Evolutionary conservation across 1,284 basidiomycete species (phyloP), one percentile per base, ranked within the genome.

Genomic region (Tylopilus sp.): DNA sequence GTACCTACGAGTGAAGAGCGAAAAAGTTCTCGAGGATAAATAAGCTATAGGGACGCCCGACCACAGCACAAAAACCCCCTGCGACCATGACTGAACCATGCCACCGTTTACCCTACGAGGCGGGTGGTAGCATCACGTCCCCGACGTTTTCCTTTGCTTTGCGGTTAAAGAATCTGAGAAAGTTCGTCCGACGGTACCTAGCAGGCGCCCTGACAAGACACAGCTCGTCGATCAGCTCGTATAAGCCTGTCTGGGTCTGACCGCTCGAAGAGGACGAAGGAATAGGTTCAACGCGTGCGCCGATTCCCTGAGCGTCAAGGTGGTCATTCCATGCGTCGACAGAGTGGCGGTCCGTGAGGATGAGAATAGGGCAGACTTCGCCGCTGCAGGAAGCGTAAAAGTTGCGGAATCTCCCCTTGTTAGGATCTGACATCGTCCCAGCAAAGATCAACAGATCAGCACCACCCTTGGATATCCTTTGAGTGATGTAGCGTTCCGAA

Each of bases 391-490:
- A 39, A 13, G 31, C 2, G 26, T 65, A 61, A 46, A 63, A 63
- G 0, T 36, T 30, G 10, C n/a, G 19, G 2, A 66, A 44, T 7
- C 8, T 38, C 36, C 39, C 45, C 36, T 33, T n/a, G 26, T 66
- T 64, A 6, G 4, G 8, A 4, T 39, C 44, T 2, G 49, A 42
- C 51, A 42, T 41, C 13, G 19, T 48, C 30, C 61, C 63, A 3
- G 57, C 7, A 8, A 62, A 62, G 36, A 62, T 47, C 37, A 62
- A 44, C 15, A 62, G 42, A 51, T 64, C 63, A n/a, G 61, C 61
- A 33, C 35, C 52, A 3, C 59, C 59, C 45, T 64, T 61, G 25
- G 55, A 48, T 25, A 49, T 21, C 48, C 34, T 65, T 25, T 46
- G 51, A 5, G 52, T 45, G 31, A 58, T 44, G 25, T 60, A 58